A percentile compares a stretch with the other conserved stretches of the same genome.
phyloP scores from a whole-genome alignment of 305 asterid species.

The Andrographis paniculata region DNA sequence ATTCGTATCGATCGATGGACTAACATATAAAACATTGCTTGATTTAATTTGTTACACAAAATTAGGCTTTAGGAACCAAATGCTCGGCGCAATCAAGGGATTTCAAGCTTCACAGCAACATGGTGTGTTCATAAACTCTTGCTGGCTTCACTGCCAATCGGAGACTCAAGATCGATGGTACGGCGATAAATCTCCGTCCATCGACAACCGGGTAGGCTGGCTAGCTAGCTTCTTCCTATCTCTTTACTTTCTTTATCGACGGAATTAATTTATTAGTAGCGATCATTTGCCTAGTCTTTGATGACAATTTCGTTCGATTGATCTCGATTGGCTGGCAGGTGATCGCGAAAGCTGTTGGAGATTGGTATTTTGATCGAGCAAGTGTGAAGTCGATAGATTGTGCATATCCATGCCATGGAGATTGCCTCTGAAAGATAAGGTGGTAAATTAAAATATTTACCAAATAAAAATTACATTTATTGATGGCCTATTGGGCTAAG shows the following conservation, averaged over 20 bases:
- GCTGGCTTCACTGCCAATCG: slow-evolving; percentile 78
- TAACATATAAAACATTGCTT: too few relatives aligned
- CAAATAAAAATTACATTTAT: too few relatives aligned
- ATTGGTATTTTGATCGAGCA: slow-evolving; percentile 71
- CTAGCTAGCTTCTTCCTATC: not conserved
- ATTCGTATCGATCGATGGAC: not conserved
- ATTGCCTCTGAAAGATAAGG: slow-evolving; percentile 38
- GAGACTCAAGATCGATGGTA: slow-evolving; percentile 84
- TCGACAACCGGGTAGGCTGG: slow-evolving; percentile 38
- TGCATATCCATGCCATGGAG: slow-evolving; percentile 75
- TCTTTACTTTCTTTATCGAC: too few relatives aligned
- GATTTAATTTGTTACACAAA: too few relatives aligned
- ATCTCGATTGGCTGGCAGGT: slow-evolving; percentile 31
- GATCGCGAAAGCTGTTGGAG: slow-evolving; percentile 80
- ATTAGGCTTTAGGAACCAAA: slow-evolving; percentile 46
- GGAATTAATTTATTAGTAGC: too few relatives aligned
- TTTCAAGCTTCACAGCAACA: slow-evolving; percentile 35
- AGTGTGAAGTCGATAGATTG: slow-evolving; percentile 55
- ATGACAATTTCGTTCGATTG: not conserved
- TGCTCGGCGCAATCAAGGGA: slow-evolving; percentile 39
- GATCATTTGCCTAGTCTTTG: too few relatives aligned
- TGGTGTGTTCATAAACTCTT: slow-evolving; percentile 65
- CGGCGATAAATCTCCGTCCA: slow-evolving; percentile 50
- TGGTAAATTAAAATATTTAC: too few relatives aligned
- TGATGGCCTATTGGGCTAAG: too few relatives aligned